Percentiles rank a stretch among this genome's conserved stretches.
These are phyloP conservation scores for Kodamaea hsintzibuensis DNA, from an alignment of 805 yeast genomes.

Conservation along the genomic window DNA sequence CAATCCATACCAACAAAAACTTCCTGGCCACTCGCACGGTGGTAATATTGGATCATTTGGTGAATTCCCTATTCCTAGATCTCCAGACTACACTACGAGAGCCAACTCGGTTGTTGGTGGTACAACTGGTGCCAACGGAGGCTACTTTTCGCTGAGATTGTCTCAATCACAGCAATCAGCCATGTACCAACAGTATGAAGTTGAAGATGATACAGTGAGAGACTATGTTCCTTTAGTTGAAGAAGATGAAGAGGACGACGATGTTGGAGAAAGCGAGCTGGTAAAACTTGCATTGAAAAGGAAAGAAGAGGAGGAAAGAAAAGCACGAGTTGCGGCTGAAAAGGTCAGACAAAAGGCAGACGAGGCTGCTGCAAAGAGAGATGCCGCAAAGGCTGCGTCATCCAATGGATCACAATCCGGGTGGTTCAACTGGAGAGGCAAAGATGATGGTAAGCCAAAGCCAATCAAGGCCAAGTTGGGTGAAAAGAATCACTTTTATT, in stretches of 20 bases:
- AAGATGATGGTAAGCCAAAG: constrained; percentile 65
- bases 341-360: constrained; percentile 38
- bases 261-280: constrained; percentile 14
- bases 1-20: constrained; percentile 27
- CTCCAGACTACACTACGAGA: constrained; percentile 46
- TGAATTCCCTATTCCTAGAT: constrained; percentile 47
- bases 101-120: constrained; percentile 45
- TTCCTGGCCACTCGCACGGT: not conserved
- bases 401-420: constrained; percentile 23
- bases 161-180: constrained; percentile 47
- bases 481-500: constrained; percentile 68
- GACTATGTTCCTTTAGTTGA: constrained; percentile 44
- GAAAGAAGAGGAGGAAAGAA: constrained; percentile 21
- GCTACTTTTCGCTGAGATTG: constrained; percentile 39
- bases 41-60: constrained; percentile 27
- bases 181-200: constrained; percentile 46
- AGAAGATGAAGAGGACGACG: constrained; percentile 49
- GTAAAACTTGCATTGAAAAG: constrained; percentile 19
- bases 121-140: constrained; percentile 22
- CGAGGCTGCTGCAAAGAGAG: constrained; percentile 13
- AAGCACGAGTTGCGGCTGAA: constrained; percentile 15
- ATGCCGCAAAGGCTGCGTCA: constrained; percentile 9
- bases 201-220: constrained; percentile 44
- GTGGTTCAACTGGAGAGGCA: constrained; percentile 55
- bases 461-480: constrained; percentile 87